Conservation (phyloP, 352 stramenopile genomes). For the Globisporangium abappressorium region DNA sequence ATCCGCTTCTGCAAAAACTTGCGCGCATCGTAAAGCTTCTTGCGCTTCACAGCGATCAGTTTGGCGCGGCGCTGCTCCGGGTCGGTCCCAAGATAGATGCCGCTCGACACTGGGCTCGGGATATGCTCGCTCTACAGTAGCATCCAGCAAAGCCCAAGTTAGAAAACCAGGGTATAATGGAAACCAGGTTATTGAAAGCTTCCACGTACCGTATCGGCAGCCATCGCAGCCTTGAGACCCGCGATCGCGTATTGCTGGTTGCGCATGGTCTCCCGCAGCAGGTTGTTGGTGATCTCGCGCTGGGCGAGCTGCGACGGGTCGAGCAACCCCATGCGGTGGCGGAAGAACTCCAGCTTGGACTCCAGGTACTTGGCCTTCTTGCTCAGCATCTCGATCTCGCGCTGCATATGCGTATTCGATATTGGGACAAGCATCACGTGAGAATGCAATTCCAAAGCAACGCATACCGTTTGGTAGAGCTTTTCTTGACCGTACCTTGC, state of each 20-base stretch:
- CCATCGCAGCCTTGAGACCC: background rate
- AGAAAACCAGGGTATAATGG: background rate
- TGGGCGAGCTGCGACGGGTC: background rate
- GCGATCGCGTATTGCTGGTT: conserved; percentile 1
- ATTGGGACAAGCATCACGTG: background rate
- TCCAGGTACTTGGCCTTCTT: background rate
- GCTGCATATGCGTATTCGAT: background rate
- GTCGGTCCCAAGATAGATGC: background rate
- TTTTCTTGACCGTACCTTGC: background rate
- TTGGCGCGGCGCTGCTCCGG: background rate
- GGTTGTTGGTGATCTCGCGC: background rate
- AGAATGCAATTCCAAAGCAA: background rate
- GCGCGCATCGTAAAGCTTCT: conserved; percentile 5
- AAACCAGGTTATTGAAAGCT: background rate
- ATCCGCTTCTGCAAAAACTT: background rate
- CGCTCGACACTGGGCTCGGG: background rate
- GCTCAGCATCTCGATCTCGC: background rate
- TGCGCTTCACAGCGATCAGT: background rate
- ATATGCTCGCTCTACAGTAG: background rate
- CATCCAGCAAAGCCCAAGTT: background rate
- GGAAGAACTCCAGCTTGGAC: background rate
- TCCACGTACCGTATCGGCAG: background rate
- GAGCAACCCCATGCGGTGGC: background rate
- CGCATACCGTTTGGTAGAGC: too few species aligned
- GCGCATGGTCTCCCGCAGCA: background rate